Evolutionary conservation across 169 alveolate genomes (phyloP).

Genomic region (Cryptosporidium andersoni): DNA sequence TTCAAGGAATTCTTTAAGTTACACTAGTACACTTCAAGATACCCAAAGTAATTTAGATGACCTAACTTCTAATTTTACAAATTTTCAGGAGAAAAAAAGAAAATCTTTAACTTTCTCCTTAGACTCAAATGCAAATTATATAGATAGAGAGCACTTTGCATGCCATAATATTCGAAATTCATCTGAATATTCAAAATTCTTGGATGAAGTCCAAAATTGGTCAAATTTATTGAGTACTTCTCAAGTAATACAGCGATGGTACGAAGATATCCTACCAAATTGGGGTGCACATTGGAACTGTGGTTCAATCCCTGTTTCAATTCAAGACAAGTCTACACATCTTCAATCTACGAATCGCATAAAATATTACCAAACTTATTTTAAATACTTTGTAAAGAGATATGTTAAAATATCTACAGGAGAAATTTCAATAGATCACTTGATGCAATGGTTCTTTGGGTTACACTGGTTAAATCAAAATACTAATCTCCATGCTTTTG

Average conservation of each 20-base stretch:
- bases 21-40: too few relatives aligned
- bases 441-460: conserved; percentile 48
- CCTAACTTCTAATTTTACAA: not conserved
- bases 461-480: conserved; percentile 60
- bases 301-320: conserved; percentile 53
- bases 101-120: not conserved
- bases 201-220: not conserved
- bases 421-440: conserved; percentile 2
- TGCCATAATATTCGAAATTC: too few relatives aligned
- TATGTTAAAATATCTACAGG: conserved; percentile 14
- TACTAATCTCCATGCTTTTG: conserved; percentile 39
- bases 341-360: conserved; percentile 5
- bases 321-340: not conserved
- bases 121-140: not conserved
- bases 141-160: not conserved
- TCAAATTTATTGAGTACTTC: not conserved
- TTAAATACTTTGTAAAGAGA: not conserved
- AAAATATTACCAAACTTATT: not conserved
- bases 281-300: conserved; percentile 69
- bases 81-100: not conserved
- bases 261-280: conserved; percentile 51
- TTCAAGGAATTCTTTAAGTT: too few relatives aligned
- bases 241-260: conserved; percentile 25
- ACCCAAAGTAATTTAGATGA: too few relatives aligned
- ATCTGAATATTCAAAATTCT: too few relatives aligned